Evolutionary conservation across 73 alveolate genomes (phyloP).

Genomic region (Vitrella brassicaformis): DNA sequence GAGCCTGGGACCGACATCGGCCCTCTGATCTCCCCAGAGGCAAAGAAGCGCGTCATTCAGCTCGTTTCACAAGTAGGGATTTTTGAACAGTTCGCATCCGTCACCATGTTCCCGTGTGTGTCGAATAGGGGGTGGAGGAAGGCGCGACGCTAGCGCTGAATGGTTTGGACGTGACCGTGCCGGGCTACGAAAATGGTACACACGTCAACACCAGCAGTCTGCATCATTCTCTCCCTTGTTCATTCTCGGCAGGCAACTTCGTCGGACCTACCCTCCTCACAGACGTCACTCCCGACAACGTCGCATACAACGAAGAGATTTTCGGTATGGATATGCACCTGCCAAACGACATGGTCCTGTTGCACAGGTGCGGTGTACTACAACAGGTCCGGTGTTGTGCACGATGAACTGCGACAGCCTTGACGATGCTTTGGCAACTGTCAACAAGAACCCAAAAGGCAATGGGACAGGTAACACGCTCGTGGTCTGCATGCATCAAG

Average conservation of each 20-base stretch:
- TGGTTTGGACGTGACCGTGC: conserved; percentile 65
- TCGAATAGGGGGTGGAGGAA: conserved; percentile 65
- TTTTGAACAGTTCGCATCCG: neutral
- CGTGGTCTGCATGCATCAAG: neutral
- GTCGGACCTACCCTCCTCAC: conserved; percentile 71
- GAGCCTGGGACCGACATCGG: conserved; percentile 51
- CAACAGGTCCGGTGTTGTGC: conserved; percentile 67
- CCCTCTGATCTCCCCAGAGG: conserved; percentile 65
- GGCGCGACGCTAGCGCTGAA: conserved; percentile 72
- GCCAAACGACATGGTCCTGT: too few relatives aligned
- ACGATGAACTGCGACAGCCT: conserved; percentile 49
- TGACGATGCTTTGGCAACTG: conserved; percentile 58
- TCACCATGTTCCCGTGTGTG: conserved; percentile 40
- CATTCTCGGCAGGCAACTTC: conserved; percentile 76
- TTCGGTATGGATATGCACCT: too few relatives aligned
- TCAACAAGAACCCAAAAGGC: conserved; percentile 46
- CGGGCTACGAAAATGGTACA: conserved; percentile 32
- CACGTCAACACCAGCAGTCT: too few relatives aligned
- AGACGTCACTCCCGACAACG: conserved; percentile 46
- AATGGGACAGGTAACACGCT: too few relatives aligned
- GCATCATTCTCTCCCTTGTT: too few relatives aligned
- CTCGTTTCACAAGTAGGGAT: neutral
- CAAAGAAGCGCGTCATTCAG: conserved; percentile 3
- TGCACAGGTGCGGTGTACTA: too few relatives aligned
- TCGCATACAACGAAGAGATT: conserved; percentile 60